phyloP scores from a whole-genome alignment of 257 asterid species.

The Lavandula angustifolia region DNA sequence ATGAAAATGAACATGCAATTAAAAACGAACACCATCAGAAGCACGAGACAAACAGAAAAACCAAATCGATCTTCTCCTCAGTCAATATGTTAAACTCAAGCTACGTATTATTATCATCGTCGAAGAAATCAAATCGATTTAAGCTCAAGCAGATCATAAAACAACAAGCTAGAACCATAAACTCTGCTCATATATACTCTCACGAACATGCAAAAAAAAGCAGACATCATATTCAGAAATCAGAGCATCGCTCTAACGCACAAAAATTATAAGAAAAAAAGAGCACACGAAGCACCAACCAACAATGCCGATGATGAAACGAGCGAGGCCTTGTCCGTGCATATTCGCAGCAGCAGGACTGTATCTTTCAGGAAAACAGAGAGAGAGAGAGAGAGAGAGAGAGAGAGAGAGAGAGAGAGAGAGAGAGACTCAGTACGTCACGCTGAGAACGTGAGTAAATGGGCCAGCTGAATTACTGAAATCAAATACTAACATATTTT shows the following conservation, averaged over 20 bases:
- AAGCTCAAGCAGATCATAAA: neutral
- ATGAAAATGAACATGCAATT: neutral
- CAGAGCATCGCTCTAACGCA: neutral
- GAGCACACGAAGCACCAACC: constrained; percentile 28
- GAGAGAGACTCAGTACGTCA: constrained; percentile 9
- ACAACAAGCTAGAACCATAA: neutral
- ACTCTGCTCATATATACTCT: neutral
- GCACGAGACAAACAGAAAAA: neutral
- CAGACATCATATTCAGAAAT: neutral
- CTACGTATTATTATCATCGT: neutral
- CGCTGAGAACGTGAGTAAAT: constrained; percentile 13
- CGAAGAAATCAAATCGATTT: neutral
- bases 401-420: neutral
- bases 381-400: constrained; percentile 3
- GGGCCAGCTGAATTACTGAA: constrained; percentile 10
- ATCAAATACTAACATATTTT: constrained; percentile 8
- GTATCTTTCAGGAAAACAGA: neutral
- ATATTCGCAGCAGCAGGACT: constrained; percentile 14
- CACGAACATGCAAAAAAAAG: neutral
- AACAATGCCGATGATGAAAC: constrained; percentile 33
- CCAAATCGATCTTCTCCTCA: neutral
- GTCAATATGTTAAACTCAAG: neutral
- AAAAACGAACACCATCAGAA: neutral
- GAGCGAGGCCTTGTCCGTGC: constrained; percentile 35
- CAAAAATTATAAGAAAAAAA: neutral